Conservation (phyloP, 805 yeast genomes). For the Candida sithepensis region DNA sequence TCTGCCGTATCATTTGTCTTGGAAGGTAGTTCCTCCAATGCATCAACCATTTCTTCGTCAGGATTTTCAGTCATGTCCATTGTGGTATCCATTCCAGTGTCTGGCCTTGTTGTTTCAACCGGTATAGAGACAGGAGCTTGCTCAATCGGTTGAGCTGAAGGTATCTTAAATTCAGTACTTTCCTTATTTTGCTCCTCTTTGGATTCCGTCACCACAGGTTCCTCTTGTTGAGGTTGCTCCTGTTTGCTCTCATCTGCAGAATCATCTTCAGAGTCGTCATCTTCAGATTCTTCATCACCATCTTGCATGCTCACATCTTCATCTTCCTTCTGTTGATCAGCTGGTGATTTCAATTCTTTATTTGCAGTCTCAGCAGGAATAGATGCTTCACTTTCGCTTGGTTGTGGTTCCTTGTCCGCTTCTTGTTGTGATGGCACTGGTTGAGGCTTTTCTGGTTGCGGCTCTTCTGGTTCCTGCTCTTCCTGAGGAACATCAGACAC, state of each 20-base stretch:
- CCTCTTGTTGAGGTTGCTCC: background rate
- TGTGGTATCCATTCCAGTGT: background rate
- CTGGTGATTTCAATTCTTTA: no score
- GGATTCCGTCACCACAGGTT: background rate
- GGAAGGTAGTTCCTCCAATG: background rate
- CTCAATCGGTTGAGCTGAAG: background rate
- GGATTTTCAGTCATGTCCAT: background rate
- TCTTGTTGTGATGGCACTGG: background rate
- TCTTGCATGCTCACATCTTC: background rate
- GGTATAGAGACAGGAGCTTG: no score
- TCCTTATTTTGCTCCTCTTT: background rate
- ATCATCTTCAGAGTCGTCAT: background rate
- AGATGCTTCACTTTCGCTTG: slow-evolving; percentile 2
- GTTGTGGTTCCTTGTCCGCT: background rate
- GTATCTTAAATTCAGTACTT: background rate
- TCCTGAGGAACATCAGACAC: background rate
- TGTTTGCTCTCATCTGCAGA: background rate
- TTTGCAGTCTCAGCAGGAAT: slow-evolving; percentile 2
- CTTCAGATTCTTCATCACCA: background rate
- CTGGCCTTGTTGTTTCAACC: background rate
- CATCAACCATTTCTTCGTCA: slow-evolving; percentile 1
- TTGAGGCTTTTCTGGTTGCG: background rate
- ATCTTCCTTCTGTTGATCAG: background rate
- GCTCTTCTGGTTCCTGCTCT: background rate
- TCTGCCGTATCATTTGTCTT: no score